phyloP scores from a whole-genome alignment of 305 asterid species.

The Fraxinus greggii region DNA sequence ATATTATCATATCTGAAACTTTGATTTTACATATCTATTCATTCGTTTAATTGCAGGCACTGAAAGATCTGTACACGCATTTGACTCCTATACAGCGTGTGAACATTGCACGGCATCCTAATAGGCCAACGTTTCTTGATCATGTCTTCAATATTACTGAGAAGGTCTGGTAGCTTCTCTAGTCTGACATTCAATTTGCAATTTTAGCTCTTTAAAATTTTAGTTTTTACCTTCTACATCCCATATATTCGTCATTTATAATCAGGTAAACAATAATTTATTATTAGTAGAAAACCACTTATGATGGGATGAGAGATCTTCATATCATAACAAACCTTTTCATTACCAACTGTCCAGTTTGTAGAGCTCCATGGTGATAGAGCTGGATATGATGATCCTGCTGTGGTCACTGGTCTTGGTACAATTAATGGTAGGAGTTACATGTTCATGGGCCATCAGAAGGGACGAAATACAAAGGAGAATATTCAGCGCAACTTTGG shows the following conservation, averaged over 20 bases:
- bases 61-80: conserved; percentile 69
- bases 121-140: conserved; percentile 96
- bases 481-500: conserved; percentile 93
- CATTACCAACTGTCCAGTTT: conserved; percentile 50
- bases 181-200: conserved; percentile 11
- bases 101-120: conserved; percentile 87
- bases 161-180: conserved; percentile 44
- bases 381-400: conserved; percentile 98
- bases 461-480: conserved; percentile 96
- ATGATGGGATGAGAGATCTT: conserved; percentile 16
- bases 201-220: background rate
- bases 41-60: conserved; percentile 57
- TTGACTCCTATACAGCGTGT: conserved; percentile 93
- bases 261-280: background rate
- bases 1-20: background rate
- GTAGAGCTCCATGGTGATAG: conserved; percentile 99
- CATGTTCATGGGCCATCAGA: conserved; percentile 98
- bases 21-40: conserved; percentile 7
- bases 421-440: conserved; percentile 79
- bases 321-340: conserved; percentile 11
- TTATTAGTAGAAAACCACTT: background rate
- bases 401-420: conserved; percentile 92
- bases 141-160: conserved; percentile 92
- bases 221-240: background rate
- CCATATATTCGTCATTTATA: background rate